Conservation (phyloP, 495 filamentous ascomycete genomes). For the Hypoxylon lenormandii region DNA sequence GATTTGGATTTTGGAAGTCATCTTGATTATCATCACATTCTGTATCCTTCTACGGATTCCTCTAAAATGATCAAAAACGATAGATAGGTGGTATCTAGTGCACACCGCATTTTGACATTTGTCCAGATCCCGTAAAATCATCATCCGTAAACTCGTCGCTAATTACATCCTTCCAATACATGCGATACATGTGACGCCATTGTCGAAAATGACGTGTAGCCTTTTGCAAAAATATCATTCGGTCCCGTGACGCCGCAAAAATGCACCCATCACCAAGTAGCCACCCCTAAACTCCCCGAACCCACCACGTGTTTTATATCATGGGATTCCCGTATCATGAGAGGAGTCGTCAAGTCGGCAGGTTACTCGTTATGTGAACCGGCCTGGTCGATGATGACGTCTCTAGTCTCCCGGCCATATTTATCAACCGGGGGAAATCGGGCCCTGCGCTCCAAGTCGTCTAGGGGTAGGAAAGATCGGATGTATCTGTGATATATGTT, state of each 20-base stretch:
- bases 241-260: constrained; percentile 11
- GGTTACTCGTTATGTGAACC: constrained; percentile 60
- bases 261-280: constrained; percentile 31
- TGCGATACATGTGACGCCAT: background rate
- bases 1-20: background rate
- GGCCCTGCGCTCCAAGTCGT: constrained; percentile 74
- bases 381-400: constrained; percentile 58
- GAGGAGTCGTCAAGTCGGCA: background rate
- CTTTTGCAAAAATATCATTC: constrained; percentile 7
- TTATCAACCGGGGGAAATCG: constrained; percentile 73
- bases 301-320: background rate
- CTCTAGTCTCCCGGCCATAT: constrained; percentile 62
- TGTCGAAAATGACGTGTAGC: background rate
- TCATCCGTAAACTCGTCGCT: constrained; percentile 48
- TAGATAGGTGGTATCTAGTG: constrained; percentile 11
- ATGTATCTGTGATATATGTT: constrained; percentile 65
- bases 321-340: no score
- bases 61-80: background rate
- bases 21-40: background rate
- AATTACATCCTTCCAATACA: no score
- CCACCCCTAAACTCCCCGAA: constrained; percentile 3
- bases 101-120: constrained; percentile 3
- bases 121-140: constrained; percentile 22
- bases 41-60: background rate
- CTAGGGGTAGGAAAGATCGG: constrained; percentile 73